Evolutionary conservation across 805 yeast species (phyloP), one percentile per base, ranked within the genome.

Genomic region (Wickerhamiella domercqiae): DNA sequence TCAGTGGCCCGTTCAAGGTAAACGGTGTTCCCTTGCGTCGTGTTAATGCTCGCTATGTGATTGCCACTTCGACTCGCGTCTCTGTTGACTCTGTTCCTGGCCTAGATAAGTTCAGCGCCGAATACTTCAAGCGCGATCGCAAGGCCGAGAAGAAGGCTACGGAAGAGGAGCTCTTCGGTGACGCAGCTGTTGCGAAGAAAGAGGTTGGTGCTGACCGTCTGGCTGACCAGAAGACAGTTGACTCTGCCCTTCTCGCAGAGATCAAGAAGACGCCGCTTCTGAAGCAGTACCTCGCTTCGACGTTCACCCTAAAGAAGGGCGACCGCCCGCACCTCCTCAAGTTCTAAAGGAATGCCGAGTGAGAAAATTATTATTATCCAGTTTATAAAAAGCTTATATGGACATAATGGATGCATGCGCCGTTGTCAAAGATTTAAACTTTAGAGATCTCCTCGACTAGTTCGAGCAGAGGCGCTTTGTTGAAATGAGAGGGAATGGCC

Each of bases 21-120:
- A 87, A 87, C 72, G 98, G 98, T 73, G 98, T 87, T 55, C 97
- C 98, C 66, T 75, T 87, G 67, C 84, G 97, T 79, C 82, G 96
- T 75, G 97, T 87, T 56, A 90, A 87, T 67, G 78, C 96, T 57
- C 82, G 94, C 68, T 90, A 87, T 71, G 98, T 90, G 56, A 87
- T 87, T 70, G 97, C 96, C 60, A 87, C 98, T 62, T 83, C 95
- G 54, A 90, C 98, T 68, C 68, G 73, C 65, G 80, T 90, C 59
- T 67, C 74, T 52, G 78, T 87, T 53, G 71, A 73, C 42, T 66
- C 76, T 51, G 82, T 84, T 53, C 80, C 81, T 60, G 84, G 81
- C 54, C 42, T 33, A 21, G 70, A 83, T 60, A 90, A 87, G 70
- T 87, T 80, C 77, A 73, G 78, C 67, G 93, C 74, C 59, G 79